Evolutionary conservation across 1,139 yeast genomes (phyloP).

Genomic region (Entelexis paramagnoliae): DNA sequence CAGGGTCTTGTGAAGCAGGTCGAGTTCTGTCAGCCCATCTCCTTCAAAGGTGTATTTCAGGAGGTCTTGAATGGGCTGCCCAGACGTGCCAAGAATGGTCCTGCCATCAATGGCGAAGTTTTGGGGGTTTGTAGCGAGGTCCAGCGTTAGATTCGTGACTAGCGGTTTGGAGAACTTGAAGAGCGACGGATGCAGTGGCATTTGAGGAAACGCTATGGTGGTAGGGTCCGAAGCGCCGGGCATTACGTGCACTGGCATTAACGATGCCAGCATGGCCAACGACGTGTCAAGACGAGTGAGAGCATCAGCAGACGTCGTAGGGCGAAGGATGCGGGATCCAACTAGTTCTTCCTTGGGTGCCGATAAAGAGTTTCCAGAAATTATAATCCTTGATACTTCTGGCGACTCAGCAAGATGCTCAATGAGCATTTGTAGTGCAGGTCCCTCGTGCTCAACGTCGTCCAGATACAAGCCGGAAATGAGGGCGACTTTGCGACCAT

Average conservation of each 20-base stretch:
- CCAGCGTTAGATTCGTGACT: constrained; percentile 10
- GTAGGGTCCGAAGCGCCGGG: constrained; percentile 84
- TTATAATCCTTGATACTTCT: constrained; percentile 45
- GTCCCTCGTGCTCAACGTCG: constrained; percentile 34
- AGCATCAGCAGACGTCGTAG: constrained; percentile 27
- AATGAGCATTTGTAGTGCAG: constrained; percentile 45
- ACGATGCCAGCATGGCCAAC: constrained; percentile 46
- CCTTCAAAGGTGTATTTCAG: constrained; percentile 40
- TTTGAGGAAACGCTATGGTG: constrained; percentile 68
- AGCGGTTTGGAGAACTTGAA: constrained; percentile 31
- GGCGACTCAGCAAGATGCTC: constrained; percentile 57
- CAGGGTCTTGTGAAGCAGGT: constrained; percentile 56
- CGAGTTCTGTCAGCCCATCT: constrained; percentile 16
- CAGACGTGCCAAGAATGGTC: constrained; percentile 61
- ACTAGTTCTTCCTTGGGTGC: constrained; percentile 23
- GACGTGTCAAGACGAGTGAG: constrained; percentile 44
- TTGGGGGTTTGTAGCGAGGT: constrained; percentile 55
- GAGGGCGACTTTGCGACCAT: constrained; percentile 40
- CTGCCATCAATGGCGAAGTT: constrained; percentile 50
- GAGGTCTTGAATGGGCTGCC: constrained; percentile 76
- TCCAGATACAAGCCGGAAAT: constrained; percentile 64
- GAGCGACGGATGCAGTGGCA: constrained; percentile 68
- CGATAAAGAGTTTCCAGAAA: constrained; percentile 59
- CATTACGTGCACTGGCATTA: constrained; percentile 63
- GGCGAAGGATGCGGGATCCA: constrained; percentile 25